Conservation (phyloP, 108 stramenopile genomes). For the Cyclotella sp. region DNA sequence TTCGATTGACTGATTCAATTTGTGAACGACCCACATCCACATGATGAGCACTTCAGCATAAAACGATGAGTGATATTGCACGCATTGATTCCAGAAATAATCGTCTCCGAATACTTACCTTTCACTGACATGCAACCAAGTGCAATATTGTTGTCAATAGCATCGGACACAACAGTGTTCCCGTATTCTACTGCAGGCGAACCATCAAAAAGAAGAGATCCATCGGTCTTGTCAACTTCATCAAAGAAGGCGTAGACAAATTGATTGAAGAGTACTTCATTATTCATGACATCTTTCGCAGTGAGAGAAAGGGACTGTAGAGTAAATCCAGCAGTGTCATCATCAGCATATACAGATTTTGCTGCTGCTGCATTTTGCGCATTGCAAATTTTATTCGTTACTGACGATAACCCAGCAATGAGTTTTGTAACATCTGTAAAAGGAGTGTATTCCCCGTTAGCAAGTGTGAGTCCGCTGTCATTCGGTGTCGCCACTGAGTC, state of each 20-base stretch:
- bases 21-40: slow-evolving; percentile 83
- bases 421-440: slow-evolving; percentile 22
- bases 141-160: slow-evolving; percentile 51
- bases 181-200: slow-evolving; percentile 66
- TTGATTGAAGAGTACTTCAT: slow-evolving; percentile 74
- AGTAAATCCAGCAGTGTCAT: slow-evolving; percentile 29
- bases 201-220: slow-evolving; percentile 45
- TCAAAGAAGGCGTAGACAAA: slow-evolving; percentile 69
- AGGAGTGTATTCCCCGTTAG: slow-evolving; percentile 39
- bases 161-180: slow-evolving; percentile 65
- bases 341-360: slow-evolving; percentile 11
- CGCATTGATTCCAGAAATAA: slow-evolving; percentile 34
- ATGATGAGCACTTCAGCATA: slow-evolving; percentile 57
- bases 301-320: slow-evolving; percentile 38
- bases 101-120: background rate
- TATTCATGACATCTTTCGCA: slow-evolving; percentile 61
- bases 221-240: slow-evolving; percentile 53
- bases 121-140: slow-evolving; percentile 34
- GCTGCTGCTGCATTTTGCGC: slow-evolving; percentile 15
- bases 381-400: slow-evolving; percentile 28
- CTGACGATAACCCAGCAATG: slow-evolving; percentile 7
- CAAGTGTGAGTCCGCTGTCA: slow-evolving; percentile 28
- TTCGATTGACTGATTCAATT: slow-evolving; percentile 61
- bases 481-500: slow-evolving; percentile 13
- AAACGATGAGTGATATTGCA: slow-evolving; percentile 45